Base-by-base conservation (phyloP, 1,139 yeast genomes). In the Nakaseomyces nivariensis region DNA sequence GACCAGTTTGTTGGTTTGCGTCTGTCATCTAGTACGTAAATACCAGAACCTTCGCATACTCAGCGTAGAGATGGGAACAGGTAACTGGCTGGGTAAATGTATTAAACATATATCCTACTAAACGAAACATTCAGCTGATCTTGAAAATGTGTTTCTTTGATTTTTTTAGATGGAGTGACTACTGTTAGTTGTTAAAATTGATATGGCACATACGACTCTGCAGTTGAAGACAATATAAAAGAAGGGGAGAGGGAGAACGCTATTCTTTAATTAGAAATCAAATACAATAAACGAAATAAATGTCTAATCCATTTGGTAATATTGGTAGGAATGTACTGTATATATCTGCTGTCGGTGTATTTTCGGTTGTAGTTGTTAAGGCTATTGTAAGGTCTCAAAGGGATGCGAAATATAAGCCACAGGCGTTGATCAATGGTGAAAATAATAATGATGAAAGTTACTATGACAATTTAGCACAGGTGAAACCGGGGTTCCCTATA, bases 401-500 rank as follows among this genome's bases (percentile, higher is more conserved):
- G 46, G 64, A 59, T 32, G 59, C 62, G 4, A 54, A 59, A 45
- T 64, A 60, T 49, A 52, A 53, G 38, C 63, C 67, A 17, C 48
- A 54, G 11, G 61, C 58, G 0, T 47, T 47, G 46, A 52, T 51
- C 7, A 49, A 49, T 4, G 52, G 45, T 26, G 49, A 48, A n/a
- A 37, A 27, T 5, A 34, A 40, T 13, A 43, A 43, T 22, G 49
- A 42, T 25, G 40, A 41, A 10, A 57, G 54, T 22, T 60, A 63
- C 49, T 63, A 62, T 52, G 54, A 52, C 17, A 64, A 67, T 49
- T 57, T 68, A 33, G 71, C 75, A 5, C 64, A 65, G 45, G 68
- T 71, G 4, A 68, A 63, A 50, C 76, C 76, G 4, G 76, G 76
- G 4, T 72, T 72, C 54, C 76, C 76, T 1, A 48, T 66, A 11